Evolutionary conservation across 2,329 filamentous ascomycete genomes (phyloP), one percentile per base, ranked within the genome.

Genomic region (Arthrobotrys entomopaga): DNA sequence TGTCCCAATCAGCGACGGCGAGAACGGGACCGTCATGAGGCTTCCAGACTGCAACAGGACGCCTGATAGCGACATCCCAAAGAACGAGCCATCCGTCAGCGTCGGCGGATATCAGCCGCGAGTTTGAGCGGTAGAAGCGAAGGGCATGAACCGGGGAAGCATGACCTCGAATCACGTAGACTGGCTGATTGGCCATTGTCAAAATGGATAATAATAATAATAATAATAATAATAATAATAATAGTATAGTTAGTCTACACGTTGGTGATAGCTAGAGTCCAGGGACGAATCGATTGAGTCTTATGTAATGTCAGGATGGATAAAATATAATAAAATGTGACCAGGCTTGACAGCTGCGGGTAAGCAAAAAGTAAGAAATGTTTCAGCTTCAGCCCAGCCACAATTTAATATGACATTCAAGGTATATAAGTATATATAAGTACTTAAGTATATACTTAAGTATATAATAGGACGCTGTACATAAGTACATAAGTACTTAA

Each of bases 1-100:
- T 77, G 1, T 86, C 87, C 89, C 93, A 96, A 40, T 85, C 88
- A 53, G 85, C 85, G 46, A 95, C 84, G 2, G 89, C 91, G 15
- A 98, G 84, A 26, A 98, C 89, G 19, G 91, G 87, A 38, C 87
- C 90, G 50, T 87, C 84, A 81, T 99, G 95, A 0, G 92, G 91
- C 79, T 87, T 89, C 95, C 95, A 99, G 2, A 95, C 91, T 0
- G 90, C 91, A 7, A 88, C 85, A 0, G 94, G 87, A 38, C 95
- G 87, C 84, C 96, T 93, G 59, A 89, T 91, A 24, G 89, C 86
- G 43, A 96, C 83, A 80, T 91, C 90, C 95, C 95, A 99, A 20
- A 93, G 83, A 5, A 96, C 86, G 38, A 97, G 85, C 85, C 90
- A 97, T 71, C 95, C 95, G 48, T 97, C 91, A 7, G 92, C 91